Evolutionary conservation across 192 early-diverging fungal genomes (phyloP), one percentile per base, ranked within the genome.

Genomic region (Backusella tarrabulga): DNA sequence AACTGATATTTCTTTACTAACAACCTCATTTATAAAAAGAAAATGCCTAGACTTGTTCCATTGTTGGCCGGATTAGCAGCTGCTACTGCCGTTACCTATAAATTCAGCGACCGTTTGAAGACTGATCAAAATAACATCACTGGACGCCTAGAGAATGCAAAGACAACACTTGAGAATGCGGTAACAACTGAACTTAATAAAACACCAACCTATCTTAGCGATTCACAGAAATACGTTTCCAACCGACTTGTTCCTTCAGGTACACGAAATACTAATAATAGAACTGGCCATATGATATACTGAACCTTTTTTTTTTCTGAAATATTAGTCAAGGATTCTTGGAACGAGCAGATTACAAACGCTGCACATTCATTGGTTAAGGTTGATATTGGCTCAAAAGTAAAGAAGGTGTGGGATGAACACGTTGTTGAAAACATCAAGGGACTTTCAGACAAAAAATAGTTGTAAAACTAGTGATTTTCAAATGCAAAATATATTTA

Each of bases 371-470:
- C 40, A 23, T 29, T 50, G 42, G 71, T 72, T 6, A 72, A 72
- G 71, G 71, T 50, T 46, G 71, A 72, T 72, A 72, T 72, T 29
- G 71, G 71, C 23, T 72, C 71, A 23, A 50, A 72, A 46, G 29
- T 72, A 14, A 26, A 50, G 29, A 26, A 29, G n/a, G 21, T 36
- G 6, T 72, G 71, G 71, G 40, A 72, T 29, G 40, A 50, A 17
- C 29, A 72, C 26, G 41, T 72, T 50, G 71, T 72, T 14, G 32
- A 72, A 34, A 72, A 72, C 29, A 29, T 72, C 42, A 72, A 50
- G 42, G 71, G n/a, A 19, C 15, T 44, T 44, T 23, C 42, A 32
- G 40, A 46, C 71, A 71, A 46, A 29, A 72, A 72, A 72, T 72
- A 72, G 34, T 19, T 34, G 15, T 72, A 50, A 4, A 46, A 29